These are phyloP conservation scores for Zoysia pacifica DNA, from an alignment of 176 grass and related monocot genomes.

Conservation along the genomic window DNA sequence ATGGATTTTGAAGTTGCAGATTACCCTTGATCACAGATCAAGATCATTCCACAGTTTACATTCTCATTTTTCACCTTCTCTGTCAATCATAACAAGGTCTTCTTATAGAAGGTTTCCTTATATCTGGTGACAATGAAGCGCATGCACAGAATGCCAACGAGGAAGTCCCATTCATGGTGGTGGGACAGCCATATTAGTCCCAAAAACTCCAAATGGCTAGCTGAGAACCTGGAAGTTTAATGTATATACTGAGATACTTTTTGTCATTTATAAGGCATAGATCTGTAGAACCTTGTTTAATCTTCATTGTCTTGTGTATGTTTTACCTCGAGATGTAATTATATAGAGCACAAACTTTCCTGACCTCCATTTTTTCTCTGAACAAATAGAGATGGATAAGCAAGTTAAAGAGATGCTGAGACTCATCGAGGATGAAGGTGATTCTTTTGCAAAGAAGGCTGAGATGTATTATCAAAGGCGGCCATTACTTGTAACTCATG, in stretches of 20 bases:
- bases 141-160: conserved; percentile 73
- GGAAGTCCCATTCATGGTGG: conserved; percentile 93
- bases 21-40: conserved; percentile 9
- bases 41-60: conserved; percentile 1
- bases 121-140: conserved; percentile 56
- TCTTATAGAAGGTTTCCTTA: not conserved
- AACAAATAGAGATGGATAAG: conserved; percentile 79
- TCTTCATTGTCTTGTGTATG: conserved; percentile 4
- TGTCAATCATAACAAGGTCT: conserved; percentile 36
- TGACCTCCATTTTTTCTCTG: conserved; percentile 18
- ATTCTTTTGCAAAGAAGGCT: conserved; percentile 94
- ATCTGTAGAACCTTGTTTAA: conserved; percentile 3
- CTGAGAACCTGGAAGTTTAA: conserved; percentile 79
- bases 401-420: conserved; percentile 93
- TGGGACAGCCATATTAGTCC: conserved; percentile 94
- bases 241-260: not conserved
- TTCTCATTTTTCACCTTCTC: conserved; percentile 34
- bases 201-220: conserved; percentile 90
- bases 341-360: conserved; percentile 20
- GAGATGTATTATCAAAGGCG: conserved; percentile 87
- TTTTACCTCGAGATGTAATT: conserved; percentile 16
- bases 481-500: conserved; percentile 68
- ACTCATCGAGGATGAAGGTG: conserved; percentile 88
- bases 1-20: not conserved
- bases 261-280: not conserved